Evolutionary conservation across 2,329 filamentous ascomycete species (phyloP).

Genomic region (Aspergillus chevalieri): DNA sequence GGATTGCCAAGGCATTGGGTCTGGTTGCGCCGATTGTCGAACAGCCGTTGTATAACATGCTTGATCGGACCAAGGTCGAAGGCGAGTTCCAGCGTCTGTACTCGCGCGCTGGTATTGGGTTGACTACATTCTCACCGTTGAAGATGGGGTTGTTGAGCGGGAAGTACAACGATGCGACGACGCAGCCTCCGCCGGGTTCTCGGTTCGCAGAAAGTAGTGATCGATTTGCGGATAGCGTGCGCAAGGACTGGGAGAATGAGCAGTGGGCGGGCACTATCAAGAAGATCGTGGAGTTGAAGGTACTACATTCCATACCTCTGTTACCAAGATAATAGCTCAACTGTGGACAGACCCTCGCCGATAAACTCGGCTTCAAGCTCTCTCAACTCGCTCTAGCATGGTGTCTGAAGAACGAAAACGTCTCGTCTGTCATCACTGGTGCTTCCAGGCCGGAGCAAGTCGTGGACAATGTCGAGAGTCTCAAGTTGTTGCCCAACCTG

Average conservation of each 20-base stretch:
- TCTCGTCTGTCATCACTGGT: conserved; percentile 40
- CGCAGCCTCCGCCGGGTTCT: conserved; percentile 46
- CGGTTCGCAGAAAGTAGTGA: conserved; percentile 53
- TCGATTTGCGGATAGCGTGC: conserved; percentile 48
- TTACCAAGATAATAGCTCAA: neutral
- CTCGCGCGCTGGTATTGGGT: conserved; percentile 53
- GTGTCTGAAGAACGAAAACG: conserved; percentile 54
- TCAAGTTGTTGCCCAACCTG: conserved; percentile 41
- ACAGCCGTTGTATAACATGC: conserved; percentile 63
- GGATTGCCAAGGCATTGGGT: conserved; percentile 54
- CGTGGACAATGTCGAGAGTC: conserved; percentile 39
- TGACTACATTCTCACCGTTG: conserved; percentile 61
- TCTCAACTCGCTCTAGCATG: conserved; percentile 55
- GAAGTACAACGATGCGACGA: conserved; percentile 61
- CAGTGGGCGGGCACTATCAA: conserved; percentile 42
- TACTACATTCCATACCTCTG: neutral
- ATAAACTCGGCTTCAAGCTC: conserved; percentile 46
- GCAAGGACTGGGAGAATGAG: conserved; percentile 40
- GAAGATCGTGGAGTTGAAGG: conserved; percentile 49
- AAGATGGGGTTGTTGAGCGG: conserved; percentile 58
- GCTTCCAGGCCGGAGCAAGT: conserved; percentile 42
- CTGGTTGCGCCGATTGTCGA: conserved; percentile 50
- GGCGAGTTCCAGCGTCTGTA: conserved; percentile 57
- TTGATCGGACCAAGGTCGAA: conserved; percentile 57
- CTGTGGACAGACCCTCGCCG: conserved; percentile 13